phyloP scores from a whole-genome alignment of 2,329 filamentous ascomycete genomes.

The Apiospora malaysiana region DNA sequence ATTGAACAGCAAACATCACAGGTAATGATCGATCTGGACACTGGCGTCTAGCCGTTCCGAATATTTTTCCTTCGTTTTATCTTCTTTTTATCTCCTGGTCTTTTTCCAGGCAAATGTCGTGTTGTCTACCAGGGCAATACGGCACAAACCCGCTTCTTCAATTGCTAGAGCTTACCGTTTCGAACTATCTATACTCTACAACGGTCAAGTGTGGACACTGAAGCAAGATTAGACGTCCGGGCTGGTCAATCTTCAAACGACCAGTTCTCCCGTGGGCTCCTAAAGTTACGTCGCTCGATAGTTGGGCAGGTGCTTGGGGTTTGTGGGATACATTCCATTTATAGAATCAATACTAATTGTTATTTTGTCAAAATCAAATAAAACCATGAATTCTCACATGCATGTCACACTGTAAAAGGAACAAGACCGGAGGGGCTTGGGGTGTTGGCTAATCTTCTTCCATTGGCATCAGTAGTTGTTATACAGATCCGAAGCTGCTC shows the following conservation, averaged over 20 bases:
- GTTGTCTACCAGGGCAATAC: not conserved
- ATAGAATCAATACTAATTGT: not conserved
- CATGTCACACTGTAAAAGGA: too few species aligned
- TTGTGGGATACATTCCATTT: slow-evolving; percentile 31
- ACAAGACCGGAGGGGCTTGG: too few species aligned
- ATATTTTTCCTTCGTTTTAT: not conserved
- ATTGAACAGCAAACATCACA: not conserved
- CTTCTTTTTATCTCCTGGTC: not conserved
- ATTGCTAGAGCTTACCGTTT: slow-evolving; percentile 72
- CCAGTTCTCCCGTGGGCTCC: slow-evolving; percentile 20
- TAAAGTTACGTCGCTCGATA: slow-evolving; percentile 28
- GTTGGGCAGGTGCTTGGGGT: slow-evolving; percentile 35
- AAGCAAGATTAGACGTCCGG: slow-evolving; percentile 63
- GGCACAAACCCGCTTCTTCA: slow-evolving; percentile 53
- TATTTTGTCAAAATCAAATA: not conserved
- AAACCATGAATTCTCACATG: not conserved
- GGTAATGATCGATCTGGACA: not conserved
- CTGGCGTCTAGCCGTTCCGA: not conserved
- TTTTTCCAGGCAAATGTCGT: not conserved
- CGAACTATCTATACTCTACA: slow-evolving; percentile 46
- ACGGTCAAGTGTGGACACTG: slow-evolving; percentile 73
- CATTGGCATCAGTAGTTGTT: not conserved
- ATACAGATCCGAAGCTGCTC: not conserved
- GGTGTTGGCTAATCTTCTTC: too few species aligned
- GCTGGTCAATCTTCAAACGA: slow-evolving; percentile 24